Percentiles rank a stretch among this genome's conserved stretches.
Conservation (phyloP, 352 stramenopile species). For the Globisporangium recalcitrans region DNA sequence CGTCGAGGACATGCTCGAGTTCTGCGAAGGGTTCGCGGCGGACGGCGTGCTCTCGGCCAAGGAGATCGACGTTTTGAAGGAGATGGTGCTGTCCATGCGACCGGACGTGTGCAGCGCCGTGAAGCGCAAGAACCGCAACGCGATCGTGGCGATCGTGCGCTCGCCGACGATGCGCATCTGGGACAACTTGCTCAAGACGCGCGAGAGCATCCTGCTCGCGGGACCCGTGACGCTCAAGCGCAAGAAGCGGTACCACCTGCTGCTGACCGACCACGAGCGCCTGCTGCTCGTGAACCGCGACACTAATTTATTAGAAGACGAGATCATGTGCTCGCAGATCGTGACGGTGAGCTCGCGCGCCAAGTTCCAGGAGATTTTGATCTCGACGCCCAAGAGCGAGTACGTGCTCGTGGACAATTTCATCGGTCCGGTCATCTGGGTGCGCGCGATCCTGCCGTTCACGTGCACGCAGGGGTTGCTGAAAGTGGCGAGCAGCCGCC, state of each 20-base stretch:
- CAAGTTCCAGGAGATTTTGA: conserved; percentile 72
- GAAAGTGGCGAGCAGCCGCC: conserved; percentile 72
- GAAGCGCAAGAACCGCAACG: conserved; percentile 79
- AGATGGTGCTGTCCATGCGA: conserved; percentile 75
- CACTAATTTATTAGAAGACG: conserved; percentile 85
- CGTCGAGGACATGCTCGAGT: conserved; percentile 85
- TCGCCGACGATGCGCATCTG: conserved; percentile 81
- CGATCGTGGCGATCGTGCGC: conserved; percentile 72
- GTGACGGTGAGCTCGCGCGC: conserved; percentile 79
- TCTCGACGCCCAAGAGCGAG: conserved; percentile 68
- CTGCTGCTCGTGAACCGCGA: conserved; percentile 86
- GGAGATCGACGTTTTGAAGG: conserved; percentile 69
- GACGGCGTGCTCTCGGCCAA: conserved; percentile 50
- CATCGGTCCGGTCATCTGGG: conserved; percentile 77
- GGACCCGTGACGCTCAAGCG: conserved; percentile 75
- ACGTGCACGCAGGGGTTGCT: conserved; percentile 80
- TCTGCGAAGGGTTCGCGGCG: conserved; percentile 56
- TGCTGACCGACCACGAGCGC: conserved; percentile 82
- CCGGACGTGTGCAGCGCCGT: conserved; percentile 70
- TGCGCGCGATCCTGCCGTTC: conserved; percentile 80
- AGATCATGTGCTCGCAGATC: conserved; percentile 86
- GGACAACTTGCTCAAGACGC: conserved; percentile 80
- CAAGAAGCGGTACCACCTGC: conserved; percentile 81
- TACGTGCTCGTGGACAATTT: conserved; percentile 85
- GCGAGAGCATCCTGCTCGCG: conserved; percentile 74